Evolutionary conservation across 768 basidiomycete species (phyloP), one percentile per base, ranked within the genome.

Genomic region (Leccinum uliginosum): DNA sequence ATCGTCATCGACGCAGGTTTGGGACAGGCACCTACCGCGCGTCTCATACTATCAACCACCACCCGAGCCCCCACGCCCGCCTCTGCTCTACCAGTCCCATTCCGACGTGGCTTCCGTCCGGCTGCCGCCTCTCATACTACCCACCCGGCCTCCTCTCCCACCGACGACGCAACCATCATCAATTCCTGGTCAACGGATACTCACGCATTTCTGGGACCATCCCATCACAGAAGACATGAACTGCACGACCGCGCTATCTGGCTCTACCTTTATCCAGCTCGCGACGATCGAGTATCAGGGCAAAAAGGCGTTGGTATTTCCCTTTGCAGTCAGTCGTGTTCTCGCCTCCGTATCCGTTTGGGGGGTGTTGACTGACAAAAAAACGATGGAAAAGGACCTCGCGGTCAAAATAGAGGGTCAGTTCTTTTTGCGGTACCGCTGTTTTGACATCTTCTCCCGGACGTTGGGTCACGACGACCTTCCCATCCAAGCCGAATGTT

Each of bases 371-470:
- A 32, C 30, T 32, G 12, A 32, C 30, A 0, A 6, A 30, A n/a
- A n/a, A n/a, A n/a, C n/a, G n/a, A n/a, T n/a, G n/a, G 29, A 29
- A 29, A 59, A 89, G 87, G 86, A 89, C 57, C 70, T 89, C 23
- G 84, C 87, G 15, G 85, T 89, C 55, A 80, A 80, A 64, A 74
- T 76, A 30, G 84, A 86, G 68, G 87, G 87, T 32, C 78, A 76
- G 30, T 89, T 87, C 67, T 76, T 83, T 62, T 73, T 88, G 57
- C 82, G 88, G n/a, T 89, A 89, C 65, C 80, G 87, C 57, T 78
- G 78, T 50, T 86, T 89, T 70, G 84, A 87, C 67, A 73, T 89
- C 69, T 79, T 69, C 74, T 80, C 64, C 50, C 63, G 55, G 59
- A 64, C 58, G 50, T 65, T 58, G 73, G 55, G 67, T 51, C 47